Evolutionary conservation across 805 yeast genomes (phyloP), one percentile per base, ranked within the genome.

Genomic region (Suhomyces canberraensis): DNA sequence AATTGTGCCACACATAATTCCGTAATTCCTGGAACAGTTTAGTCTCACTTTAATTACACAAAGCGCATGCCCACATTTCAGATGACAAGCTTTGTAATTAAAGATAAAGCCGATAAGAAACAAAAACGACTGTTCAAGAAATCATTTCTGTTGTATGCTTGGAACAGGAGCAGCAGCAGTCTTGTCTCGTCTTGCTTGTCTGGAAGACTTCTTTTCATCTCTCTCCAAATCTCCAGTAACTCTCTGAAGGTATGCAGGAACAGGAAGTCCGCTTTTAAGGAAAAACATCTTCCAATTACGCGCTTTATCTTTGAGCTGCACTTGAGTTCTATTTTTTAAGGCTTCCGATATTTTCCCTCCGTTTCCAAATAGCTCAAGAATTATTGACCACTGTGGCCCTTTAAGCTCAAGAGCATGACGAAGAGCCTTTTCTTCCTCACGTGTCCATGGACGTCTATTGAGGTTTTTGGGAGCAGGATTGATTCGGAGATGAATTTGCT

Each of bases 311-410:
- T 93, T 93, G 40, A 93, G 71, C 56, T 93, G 98, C 13, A 91
- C 87, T 52, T 89, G 95, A 3, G 84, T 82, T 55, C 98, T 71
- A 56, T 88, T 85, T 60, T 88, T 91, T 48, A 93, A 70, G 1
- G 81, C 77, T 56, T 93, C 98, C 27, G 81, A 79, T 17, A 84
- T 72, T 31, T 81, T 74, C 3, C 98, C 98, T 7, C 98, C 98
- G 3, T 95, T 85, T 2, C 98, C 98, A 56, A 84, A 85, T n/a
- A 84, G 63, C 51, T 86, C 96, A 31, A 91, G 61, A 35, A 93
- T 93, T 37, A 84, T 84, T 2, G 95, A 73, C 98, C 98, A 93
- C 47, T 84, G 87, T 0, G 98, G 95, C 1, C 98, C 98, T 46
- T 82, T 78, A 16, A 78, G 67, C 45, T 84, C 84, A 40, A 93